Conservation (phyloP, 2,329 filamentous ascomycete species). For the Calonectria crousiana region DNA sequence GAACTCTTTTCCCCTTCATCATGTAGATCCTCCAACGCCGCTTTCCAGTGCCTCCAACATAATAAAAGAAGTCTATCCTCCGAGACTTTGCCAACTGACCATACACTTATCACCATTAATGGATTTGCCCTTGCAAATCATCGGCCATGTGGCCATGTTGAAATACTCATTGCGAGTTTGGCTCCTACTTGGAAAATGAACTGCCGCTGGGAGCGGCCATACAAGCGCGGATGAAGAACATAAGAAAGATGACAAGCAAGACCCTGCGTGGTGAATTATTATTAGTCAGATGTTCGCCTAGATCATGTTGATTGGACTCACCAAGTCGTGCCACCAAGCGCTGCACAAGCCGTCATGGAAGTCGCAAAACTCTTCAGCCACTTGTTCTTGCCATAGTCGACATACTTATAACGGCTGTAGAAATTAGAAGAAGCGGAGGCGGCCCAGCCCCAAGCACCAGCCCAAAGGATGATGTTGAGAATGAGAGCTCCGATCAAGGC, state of each 20-base stretch:
- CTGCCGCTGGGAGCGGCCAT: conserved; percentile 33
- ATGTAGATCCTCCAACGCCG: background rate
- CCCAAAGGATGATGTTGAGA: conserved; percentile 58
- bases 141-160: too few relatives aligned
- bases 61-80: background rate
- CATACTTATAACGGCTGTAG: conserved; percentile 39
- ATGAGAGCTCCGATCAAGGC: conserved; percentile 51
- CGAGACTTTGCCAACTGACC: too few relatives aligned
- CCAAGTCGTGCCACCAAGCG: conserved; percentile 57
- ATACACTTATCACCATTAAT: background rate
- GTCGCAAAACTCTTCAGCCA: conserved; percentile 37
- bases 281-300: background rate
- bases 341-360: conserved; percentile 54
- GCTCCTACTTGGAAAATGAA: conserved; percentile 16
- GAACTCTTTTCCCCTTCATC: background rate
- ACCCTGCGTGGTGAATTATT: conserved; percentile 44
- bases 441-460: conserved; percentile 53
- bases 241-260: conserved; percentile 52
- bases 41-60: background rate
- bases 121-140: too few relatives aligned
- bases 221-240: conserved; percentile 54
- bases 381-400: conserved; percentile 28
- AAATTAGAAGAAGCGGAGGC: conserved; percentile 49
- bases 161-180: background rate
- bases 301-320: conserved; percentile 32